Evolutionary conservation across 768 basidiomycete species (phyloP).

Genomic region (Tricholoma sp.): DNA sequence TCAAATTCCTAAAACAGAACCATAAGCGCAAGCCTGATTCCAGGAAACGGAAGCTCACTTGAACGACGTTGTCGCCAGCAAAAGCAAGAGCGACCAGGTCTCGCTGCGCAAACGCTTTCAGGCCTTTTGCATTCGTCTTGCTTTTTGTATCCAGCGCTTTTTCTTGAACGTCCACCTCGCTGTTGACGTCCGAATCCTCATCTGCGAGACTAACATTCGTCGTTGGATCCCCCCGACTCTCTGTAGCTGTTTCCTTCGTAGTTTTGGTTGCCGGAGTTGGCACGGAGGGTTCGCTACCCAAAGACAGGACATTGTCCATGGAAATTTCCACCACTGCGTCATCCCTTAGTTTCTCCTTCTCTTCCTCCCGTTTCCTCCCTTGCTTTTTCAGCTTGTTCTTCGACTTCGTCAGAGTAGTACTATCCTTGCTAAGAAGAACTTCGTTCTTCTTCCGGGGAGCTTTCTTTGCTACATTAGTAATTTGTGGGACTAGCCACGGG

Average conservation of each 20-base stretch:
- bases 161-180: conserved; percentile 72
- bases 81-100: conserved; percentile 94
- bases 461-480: conserved; percentile 29
- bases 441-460: conserved; percentile 69
- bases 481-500: conserved; percentile 68
- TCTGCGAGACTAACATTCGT: conserved; percentile 41
- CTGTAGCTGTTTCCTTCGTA: conserved; percentile 36
- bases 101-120: conserved; percentile 79
- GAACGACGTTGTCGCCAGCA: conserved; percentile 94
- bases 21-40: background rate
- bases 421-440: conserved; percentile 64
- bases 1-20: conserved; percentile 64
- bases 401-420: conserved; percentile 55
- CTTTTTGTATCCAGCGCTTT: conserved; percentile 35
- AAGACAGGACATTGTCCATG: conserved; percentile 43
- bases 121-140: conserved; percentile 40
- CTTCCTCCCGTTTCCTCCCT: conserved; percentile 48
- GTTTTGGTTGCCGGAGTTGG: conserved; percentile 31
- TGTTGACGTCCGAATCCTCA: conserved; percentile 51
- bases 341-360: conserved; percentile 54
- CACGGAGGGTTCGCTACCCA: conserved; percentile 26
- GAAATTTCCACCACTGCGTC: conserved; percentile 82
- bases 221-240: conserved; percentile 34
- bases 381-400: conserved; percentile 73
- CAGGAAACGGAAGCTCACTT: conserved; percentile 41